Evolutionary conservation across 2,329 filamentous ascomycete genomes (phyloP).

Genomic region (Alternaria sp.): DNA sequence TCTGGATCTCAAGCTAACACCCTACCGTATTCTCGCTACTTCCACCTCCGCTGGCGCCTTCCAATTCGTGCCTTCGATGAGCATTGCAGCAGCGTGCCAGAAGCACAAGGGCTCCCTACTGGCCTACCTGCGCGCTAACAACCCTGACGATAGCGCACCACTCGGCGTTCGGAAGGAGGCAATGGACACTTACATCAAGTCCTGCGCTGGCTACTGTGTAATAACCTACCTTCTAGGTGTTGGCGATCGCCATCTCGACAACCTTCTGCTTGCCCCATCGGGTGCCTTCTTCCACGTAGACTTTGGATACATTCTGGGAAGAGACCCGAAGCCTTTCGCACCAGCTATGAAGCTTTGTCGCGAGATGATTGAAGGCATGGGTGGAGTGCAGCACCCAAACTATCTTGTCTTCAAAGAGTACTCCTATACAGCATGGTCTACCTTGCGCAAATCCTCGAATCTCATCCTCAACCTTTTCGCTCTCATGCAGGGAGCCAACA

Average conservation of each 20-base stretch:
- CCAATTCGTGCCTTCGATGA: constrained; percentile 89
- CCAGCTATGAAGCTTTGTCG: constrained; percentile 96
- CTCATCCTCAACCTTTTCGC: constrained; percentile 94
- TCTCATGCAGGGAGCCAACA: constrained; percentile 96
- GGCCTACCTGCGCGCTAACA: constrained; percentile 85
- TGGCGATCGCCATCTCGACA: constrained; percentile 94
- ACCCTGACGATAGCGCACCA: constrained; percentile 81
- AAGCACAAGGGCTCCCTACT: constrained; percentile 82
- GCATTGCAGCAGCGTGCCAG: constrained; percentile 79
- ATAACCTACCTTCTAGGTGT: constrained; percentile 98
- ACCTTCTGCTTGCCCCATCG: constrained; percentile 86
- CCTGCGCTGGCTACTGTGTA: constrained; percentile 96
- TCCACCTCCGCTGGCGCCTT: constrained; percentile 87
- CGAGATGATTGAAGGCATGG: constrained; percentile 99
- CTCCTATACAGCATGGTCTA: constrained; percentile 92
- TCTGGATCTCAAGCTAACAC: constrained; percentile 89
- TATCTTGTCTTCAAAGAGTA: constrained; percentile 94
- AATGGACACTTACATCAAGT: constrained; percentile 94
- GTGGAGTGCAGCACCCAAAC: constrained; percentile 78
- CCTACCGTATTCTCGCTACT: constrained; percentile 95
- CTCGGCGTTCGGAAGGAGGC: constrained; percentile 89
- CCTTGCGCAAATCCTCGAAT: constrained; percentile 86
- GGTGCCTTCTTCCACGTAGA: constrained; percentile 98
- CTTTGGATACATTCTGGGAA: constrained; percentile 96
- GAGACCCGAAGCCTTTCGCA: constrained; percentile 96